A percentile compares a stretch with the other conserved stretches of the same genome.
These are phyloP conservation scores for Colletotrichum sansevieriae DNA, from an alignment of 2,329 filamentous ascomycete species.

Conservation along the genomic window DNA sequence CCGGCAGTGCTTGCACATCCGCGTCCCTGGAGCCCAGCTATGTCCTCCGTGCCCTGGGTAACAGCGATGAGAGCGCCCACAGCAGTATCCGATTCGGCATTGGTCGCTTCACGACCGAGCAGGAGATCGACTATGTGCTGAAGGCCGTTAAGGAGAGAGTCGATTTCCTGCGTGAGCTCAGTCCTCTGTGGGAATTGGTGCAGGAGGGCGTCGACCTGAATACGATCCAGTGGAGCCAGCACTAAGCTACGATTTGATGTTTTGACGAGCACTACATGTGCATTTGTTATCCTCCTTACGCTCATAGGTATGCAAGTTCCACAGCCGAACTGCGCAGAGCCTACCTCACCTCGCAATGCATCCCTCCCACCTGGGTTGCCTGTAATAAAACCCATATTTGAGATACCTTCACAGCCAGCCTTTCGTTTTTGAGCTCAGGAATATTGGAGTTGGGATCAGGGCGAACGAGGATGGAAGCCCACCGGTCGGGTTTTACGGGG, in stretches of 20 bases:
- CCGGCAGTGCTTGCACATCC: slow-evolving; percentile 96
- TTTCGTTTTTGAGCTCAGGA: slow-evolving; percentile 41
- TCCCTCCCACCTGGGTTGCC: slow-evolving; percentile 23
- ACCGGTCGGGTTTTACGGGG: too few relatives aligned
- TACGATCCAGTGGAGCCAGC: slow-evolving; percentile 98
- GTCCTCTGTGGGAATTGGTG: slow-evolving; percentile 96
- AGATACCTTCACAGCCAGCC: slow-evolving; percentile 38
- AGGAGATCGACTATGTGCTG: slow-evolving; percentile 96
- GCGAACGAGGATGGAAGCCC: neutral
- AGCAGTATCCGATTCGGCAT: slow-evolving; percentile 98
- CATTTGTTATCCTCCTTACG: neutral
- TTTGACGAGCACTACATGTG: neutral
- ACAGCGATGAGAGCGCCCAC: slow-evolving; percentile 97
- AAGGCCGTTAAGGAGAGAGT: slow-evolving; percentile 94
- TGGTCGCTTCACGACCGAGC: slow-evolving; percentile 94
- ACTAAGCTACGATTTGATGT: slow-evolving; percentile 64
- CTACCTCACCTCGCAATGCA: slow-evolving; percentile 12
- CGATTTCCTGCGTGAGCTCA: slow-evolving; percentile 92
- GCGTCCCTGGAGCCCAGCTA: slow-evolving; percentile 97
- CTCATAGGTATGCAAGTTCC: neutral
- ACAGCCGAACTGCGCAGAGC: neutral
- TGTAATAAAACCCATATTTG: slow-evolving; percentile 41
- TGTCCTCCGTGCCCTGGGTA: slow-evolving; percentile 92
- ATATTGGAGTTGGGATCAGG: slow-evolving; percentile 38
- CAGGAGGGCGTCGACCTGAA: slow-evolving; percentile 96